A percentile compares a stretch with the other conserved stretches of the same genome.
These are phyloP conservation scores for Pyricularia sp. DNA, from an alignment of 2,329 filamentous ascomycete genomes.

Conservation along the genomic window DNA sequence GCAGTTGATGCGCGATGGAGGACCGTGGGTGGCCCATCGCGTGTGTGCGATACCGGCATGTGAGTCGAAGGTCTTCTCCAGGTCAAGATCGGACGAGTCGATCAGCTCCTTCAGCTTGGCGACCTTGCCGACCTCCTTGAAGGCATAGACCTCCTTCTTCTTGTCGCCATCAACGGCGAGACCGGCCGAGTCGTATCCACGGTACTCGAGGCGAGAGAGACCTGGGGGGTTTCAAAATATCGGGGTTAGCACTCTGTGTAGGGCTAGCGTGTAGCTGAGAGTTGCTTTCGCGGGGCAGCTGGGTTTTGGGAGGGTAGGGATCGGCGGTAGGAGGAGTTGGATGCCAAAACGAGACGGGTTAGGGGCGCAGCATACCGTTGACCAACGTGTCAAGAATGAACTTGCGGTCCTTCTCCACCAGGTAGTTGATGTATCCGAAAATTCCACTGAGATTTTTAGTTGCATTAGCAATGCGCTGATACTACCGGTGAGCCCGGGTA, in stretches of 20 bases:
- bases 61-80: constrained; percentile 91
- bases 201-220: constrained; percentile 92
- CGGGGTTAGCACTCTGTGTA: constrained; percentile 12
- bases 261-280: background rate
- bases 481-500: background rate
- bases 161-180: constrained; percentile 95
- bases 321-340: background rate
- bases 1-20: constrained; percentile 90
- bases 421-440: constrained; percentile 98
- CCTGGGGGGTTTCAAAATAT: constrained; percentile 41
- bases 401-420: constrained; percentile 97
- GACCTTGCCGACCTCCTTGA: constrained; percentile 99
- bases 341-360: background rate
- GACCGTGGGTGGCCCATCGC: constrained; percentile 95
- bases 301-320: background rate
- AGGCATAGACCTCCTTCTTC: constrained; percentile 94
- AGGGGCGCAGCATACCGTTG: constrained; percentile 59
- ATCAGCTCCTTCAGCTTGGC: constrained; percentile 93
- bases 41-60: constrained; percentile 99
- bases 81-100: constrained; percentile 70
- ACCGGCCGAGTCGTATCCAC: constrained; percentile 96
- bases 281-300: background rate
- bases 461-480: background rate
- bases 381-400: constrained; percentile 93
- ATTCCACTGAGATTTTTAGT: constrained; percentile 55